phyloP scores from a whole-genome alignment of 192 early-diverging fungal species.

The Borealophlyctis nickersoniae region DNA sequence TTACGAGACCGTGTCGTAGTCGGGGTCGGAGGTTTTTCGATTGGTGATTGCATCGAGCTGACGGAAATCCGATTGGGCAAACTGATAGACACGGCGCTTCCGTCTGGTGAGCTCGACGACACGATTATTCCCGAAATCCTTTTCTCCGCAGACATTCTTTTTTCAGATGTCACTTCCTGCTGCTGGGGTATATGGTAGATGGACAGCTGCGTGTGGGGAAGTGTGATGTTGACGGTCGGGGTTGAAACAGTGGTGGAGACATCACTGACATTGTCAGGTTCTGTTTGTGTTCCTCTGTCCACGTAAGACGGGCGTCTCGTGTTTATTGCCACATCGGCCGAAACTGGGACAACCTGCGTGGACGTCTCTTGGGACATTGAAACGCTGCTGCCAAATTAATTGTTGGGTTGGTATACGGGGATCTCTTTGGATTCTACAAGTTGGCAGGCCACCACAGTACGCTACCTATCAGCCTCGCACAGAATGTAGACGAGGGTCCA shows the following conservation, averaged over 20 bases:
- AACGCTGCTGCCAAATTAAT: no score
- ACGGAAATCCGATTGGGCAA: conserved; percentile 18
- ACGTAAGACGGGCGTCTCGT: no score
- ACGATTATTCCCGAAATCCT: conserved; percentile 28
- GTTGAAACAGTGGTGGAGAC: background rate
- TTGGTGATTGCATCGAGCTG: conserved; percentile 17
- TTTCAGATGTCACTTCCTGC: conserved; percentile 11
- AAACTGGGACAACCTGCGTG: no score
- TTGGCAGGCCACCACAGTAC: no score
- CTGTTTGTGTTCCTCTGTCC: background rate
- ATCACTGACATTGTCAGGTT: background rate
- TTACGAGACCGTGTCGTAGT: background rate
- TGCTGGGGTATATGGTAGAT: conserved; percentile 18
- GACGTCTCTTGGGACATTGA: no score
- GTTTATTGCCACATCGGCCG: no score
- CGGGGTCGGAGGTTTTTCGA: conserved; percentile 14
- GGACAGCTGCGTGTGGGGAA: conserved; percentile 20
- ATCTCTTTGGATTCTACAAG: no score
- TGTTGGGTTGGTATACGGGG: no score
- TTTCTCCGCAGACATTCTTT: conserved; percentile 5
- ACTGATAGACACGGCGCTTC: background rate
- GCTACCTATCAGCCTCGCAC: no score
- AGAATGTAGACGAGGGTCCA: no score
- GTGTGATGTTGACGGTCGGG: background rate
- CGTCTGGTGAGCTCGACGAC: background rate